Evolutionary conservation across 2,329 filamentous ascomycete genomes (phyloP), one percentile per base, ranked within the genome.

Genomic region (Scedosporium boydii): DNA sequence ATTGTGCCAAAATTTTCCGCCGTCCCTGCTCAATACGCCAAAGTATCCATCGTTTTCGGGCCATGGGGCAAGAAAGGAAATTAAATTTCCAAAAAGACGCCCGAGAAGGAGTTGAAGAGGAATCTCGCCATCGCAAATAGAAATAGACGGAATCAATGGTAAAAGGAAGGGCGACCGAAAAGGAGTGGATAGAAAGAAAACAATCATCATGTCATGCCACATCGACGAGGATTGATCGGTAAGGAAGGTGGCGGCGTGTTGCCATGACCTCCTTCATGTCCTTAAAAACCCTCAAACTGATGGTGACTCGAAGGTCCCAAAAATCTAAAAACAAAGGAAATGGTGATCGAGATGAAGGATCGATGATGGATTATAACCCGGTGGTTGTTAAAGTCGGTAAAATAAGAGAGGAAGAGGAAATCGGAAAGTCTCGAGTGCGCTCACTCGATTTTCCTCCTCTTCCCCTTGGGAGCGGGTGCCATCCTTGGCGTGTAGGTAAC

Each of bases 401-500:
- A 46, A 16, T 46, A 29, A 29, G 27, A 29, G 27, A 29, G 27
- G 6, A 29, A 29, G 27, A 6, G 27, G 4, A 6, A 29, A 29
- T 4, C 27, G 27, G 27, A 29, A 29, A 6, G 27, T 29, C 6
- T 6, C 4, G 27, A 48, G 44, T 27, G 9, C 34, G 23, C 62
- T 71, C 69, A 79, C 66, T 82, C 79, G 58, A 81, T 74, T 80
- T 91, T 96, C 78, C 93, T 88, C 77, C 92, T 86, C 83, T 97
- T 98, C 66, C 93, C 93, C 74, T 93, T 93, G 6, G 92, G 93
- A 44, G 93, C 91, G 26, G 93, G 90, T 67, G 92, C 90, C 78
- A 98, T 90, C 67, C 87, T 82, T 65, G 86, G 89, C 72, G 90
- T 96, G 75, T 96, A 96, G 48, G 91, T 96, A 64, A 96, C 90